These are phyloP conservation scores for Rhipidocladum racemiflorum DNA, from an alignment of 176 grass and related monocot genomes.

Conservation along the genomic window DNA sequence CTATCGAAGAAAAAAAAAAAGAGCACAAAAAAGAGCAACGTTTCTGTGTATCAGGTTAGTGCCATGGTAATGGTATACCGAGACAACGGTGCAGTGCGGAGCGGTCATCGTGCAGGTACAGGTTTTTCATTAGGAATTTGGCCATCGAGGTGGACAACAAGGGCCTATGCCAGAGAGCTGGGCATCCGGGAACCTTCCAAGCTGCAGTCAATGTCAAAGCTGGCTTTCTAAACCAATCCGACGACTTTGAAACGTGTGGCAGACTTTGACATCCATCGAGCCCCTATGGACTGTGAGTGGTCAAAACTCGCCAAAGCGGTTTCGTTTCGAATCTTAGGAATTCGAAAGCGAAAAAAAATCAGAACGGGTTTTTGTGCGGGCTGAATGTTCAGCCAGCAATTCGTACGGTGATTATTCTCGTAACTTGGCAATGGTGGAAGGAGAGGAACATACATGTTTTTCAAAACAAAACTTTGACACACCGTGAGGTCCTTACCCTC, in stretches of 20 bases:
- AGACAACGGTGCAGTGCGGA: slow-evolving; percentile 1
- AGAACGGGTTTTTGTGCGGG: not conserved
- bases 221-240: not conserved
- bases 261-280: slow-evolving; percentile 18
- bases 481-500: too few species aligned
- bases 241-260: not conserved
- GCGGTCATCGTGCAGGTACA: not conserved
- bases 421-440: too few species aligned
- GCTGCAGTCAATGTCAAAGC: slow-evolving; percentile 6
- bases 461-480: too few species aligned
- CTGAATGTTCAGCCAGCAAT: slow-evolving; percentile 5
- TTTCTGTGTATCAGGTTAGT: slow-evolving; percentile 1
- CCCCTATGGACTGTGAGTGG: not conserved
- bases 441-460: too few species aligned
- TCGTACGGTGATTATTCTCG: too few species aligned
- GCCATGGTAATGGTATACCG: not conserved
- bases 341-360: not conserved
- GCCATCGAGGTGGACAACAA: too few species aligned
- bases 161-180: not conserved
- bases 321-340: not conserved
- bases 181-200: slow-evolving; percentile 40
- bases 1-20: too few species aligned
- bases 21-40: too few species aligned
- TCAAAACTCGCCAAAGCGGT: not conserved
- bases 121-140: not conserved